A percentile compares a stretch with the other conserved stretches of the same genome.
Evolutionary conservation across 345 rosid genomes (phyloP).

Genomic region (Garcia nutans): DNA sequence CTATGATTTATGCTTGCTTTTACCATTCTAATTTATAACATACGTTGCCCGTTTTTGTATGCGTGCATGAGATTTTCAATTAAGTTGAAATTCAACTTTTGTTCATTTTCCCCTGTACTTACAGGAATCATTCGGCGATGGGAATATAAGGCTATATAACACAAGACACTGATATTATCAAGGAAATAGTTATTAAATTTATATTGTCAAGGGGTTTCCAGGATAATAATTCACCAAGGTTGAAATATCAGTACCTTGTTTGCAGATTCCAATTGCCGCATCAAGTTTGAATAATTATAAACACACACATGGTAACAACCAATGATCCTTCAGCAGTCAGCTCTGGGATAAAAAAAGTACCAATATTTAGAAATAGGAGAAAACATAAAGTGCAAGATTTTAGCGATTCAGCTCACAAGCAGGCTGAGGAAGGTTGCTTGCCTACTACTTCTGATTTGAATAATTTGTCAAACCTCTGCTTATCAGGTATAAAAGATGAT

Average conservation of each 20-base stretch:
- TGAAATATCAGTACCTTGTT: slow-evolving; percentile 13
- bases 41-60: background rate
- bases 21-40: background rate
- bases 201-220: slow-evolving; percentile 19
- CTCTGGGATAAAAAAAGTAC: background rate
- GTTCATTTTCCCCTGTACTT: background rate
- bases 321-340: slow-evolving; percentile 13
- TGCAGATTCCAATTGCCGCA: background rate
- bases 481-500: slow-evolving; percentile 13
- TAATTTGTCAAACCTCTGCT: slow-evolving; percentile 13
- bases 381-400: background rate
- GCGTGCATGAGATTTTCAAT: background rate
- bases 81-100: background rate
- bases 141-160: background rate
- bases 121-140: slow-evolving; percentile 1
- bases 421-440: slow-evolving; percentile 20
- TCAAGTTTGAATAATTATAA: background rate
- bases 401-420: slow-evolving; percentile 19
- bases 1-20: background rate
- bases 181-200: background rate
- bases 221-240: slow-evolving; percentile 13
- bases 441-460: slow-evolving; percentile 12
- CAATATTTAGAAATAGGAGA: slow-evolving; percentile 2
- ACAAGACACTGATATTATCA: slow-evolving; percentile 3
- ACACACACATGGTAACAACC: slow-evolving; percentile 19